Base-by-base conservation (phyloP, 1,284 basidiomycete genomes). In the Irpex rosettiformis region DNA sequence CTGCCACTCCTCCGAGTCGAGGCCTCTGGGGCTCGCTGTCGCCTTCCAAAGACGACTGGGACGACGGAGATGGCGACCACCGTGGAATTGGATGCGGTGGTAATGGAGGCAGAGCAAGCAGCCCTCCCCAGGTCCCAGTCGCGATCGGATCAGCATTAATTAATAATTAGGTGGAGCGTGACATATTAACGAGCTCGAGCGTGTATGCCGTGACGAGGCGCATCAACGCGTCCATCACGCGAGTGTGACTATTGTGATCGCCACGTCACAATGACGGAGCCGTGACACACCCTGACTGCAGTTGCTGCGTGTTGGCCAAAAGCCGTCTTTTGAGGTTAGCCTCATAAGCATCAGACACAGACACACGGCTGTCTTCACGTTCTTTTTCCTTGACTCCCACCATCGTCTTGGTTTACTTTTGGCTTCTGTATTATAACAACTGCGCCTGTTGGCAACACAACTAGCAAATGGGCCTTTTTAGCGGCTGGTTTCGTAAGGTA, bases 401-500 rank as follows among this genome's bases (percentile, higher is more conserved):
- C 48, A 51, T 24, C 2, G 18, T 29, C 22, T 51, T 56, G 25
- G 47, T 61, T 27, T 58, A 57, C 57, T 55, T 29, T 53, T 54
- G 42, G 24, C 13, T 18, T 22, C 8, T 22, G 43, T 22, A 45
- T 37, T 58, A 21, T 54, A 51, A 55, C n/a, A n/a, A n/a, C n/a
- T n/a, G n/a, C n/a, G n/a, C n/a, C n/a, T n/a, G n/a, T n/a, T n/a
- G n/a, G n/a, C n/a, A n/a, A n/a, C n/a, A n/a, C n/a, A n/a, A n/a
- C n/a, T n/a, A n/a, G n/a, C n/a, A n/a, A 28, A 74, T 73, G 72
- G 68, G 66, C 4, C 48, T 72, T 25, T 65, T 74, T 33, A 62
- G 60, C 55, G 58, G 64, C 51, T 74, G 70, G 72, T 74, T 74
- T 66, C 63, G 61, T 43, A 72, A 69, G 66, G 72, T 74, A 52